These are phyloP conservation scores for Atkinsonella hypoxylon DNA, from an alignment of 2,329 filamentous ascomycete genomes.

Conservation along the genomic window DNA sequence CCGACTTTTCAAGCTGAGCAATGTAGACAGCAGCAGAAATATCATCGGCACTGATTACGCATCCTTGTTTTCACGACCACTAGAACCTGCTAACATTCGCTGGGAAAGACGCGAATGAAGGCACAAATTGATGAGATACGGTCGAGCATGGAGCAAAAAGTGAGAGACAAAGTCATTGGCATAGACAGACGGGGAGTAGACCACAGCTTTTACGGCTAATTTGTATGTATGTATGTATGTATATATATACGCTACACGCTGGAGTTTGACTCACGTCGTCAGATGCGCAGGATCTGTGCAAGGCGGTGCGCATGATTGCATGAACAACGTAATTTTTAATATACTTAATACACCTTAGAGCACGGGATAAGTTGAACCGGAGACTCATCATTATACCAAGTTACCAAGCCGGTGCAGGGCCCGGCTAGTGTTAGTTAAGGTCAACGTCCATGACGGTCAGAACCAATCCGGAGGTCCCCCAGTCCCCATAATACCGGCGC, in stretches of 20 bases:
- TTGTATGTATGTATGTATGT: constrained; percentile 1
- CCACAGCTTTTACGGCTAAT: not conserved
- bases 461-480: not conserved
- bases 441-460: not conserved
- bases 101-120: constrained; percentile 56
- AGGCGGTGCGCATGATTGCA: not conserved
- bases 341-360: constrained; percentile 1
- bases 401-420: not conserved
- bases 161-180: not conserved
- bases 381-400: not conserved
- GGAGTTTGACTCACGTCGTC: constrained; percentile 1
- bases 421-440: not conserved
- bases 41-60: constrained; percentile 58
- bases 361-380: not conserved
- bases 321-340: constrained; percentile 6
- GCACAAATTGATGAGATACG: not conserved
- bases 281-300: not conserved
- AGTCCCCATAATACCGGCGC: too few species aligned
- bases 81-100: constrained; percentile 57
- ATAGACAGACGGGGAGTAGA: not conserved
- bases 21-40: constrained; percentile 55
- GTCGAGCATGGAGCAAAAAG: not conserved
- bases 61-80: constrained; percentile 61
- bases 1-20: constrained; percentile 68
- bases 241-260: constrained; percentile 1